phyloP scores from a whole-genome alignment of 441 rosid genomes.

The Metrosideros polymorpha region DNA sequence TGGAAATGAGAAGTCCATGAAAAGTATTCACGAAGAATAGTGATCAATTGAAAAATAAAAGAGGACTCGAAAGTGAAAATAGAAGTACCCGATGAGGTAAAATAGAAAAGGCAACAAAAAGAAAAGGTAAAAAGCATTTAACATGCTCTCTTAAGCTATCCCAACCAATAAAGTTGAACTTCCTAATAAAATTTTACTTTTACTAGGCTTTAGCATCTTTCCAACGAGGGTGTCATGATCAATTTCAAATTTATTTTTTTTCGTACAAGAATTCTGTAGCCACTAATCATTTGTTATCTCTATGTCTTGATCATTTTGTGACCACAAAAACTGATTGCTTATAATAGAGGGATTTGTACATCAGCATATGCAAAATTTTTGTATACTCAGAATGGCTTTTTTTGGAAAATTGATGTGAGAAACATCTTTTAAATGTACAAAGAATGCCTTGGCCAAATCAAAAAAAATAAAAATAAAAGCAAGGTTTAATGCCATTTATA shows the following conservation, averaged over 20 bases:
- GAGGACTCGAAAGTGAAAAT: not conserved
- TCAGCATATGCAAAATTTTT: not conserved
- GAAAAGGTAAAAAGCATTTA: not conserved
- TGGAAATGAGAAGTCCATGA: not conserved
- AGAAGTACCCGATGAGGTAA: not conserved
- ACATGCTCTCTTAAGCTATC: not conserved
- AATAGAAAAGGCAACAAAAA: not conserved
- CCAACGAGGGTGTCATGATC: not conserved
- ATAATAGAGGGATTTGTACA: not conserved
- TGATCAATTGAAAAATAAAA: not conserved
- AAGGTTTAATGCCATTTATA: not conserved
- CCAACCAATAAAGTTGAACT: not conserved
- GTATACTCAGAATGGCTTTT: not conserved
- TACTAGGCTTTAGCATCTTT: not conserved
- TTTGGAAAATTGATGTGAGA: not conserved
- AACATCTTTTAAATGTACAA: too few relatives aligned
- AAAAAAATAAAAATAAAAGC: not conserved
- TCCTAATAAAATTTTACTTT: not conserved
- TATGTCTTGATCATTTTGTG: not conserved
- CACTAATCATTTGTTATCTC: not conserved
- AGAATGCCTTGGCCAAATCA: not conserved
- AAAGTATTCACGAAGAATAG: not conserved
- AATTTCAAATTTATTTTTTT: not conserved
- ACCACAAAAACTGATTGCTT: not conserved
- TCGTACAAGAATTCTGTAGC: not conserved